Evolutionary conservation across 2,329 filamentous ascomycete species (phyloP).

Genomic region (Xylaria sp.): DNA sequence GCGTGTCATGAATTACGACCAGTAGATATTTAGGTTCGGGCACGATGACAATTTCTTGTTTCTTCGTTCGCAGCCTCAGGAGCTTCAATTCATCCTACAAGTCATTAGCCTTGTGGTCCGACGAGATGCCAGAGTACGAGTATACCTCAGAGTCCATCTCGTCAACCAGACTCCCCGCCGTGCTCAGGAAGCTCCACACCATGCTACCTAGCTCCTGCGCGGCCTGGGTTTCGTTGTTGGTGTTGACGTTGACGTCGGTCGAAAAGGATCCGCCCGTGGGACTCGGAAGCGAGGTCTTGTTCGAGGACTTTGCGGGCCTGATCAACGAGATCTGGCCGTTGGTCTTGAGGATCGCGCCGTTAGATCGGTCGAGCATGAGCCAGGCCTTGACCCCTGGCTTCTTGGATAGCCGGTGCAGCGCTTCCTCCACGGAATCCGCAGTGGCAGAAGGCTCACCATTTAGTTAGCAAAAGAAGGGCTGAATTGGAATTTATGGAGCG

Average conservation of each 20-base stretch:
- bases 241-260: conserved; percentile 44
- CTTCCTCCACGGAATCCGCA: conserved; percentile 65
- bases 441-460: conserved; percentile 42
- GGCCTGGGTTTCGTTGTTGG: conserved; percentile 56
- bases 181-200: conserved; percentile 75
- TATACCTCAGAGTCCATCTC: conserved; percentile 71
- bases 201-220: conserved; percentile 74
- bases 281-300: conserved; percentile 28
- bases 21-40: conserved; percentile 79
- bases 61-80: conserved; percentile 77
- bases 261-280: conserved; percentile 46
- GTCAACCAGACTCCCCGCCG: conserved; percentile 69
- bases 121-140: background rate
- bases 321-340: conserved; percentile 69
- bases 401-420: conserved; percentile 70
- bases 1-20: conserved; percentile 81
- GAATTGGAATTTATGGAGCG: background rate
- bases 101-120: background rate
- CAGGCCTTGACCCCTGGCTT: conserved; percentile 81
- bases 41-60: conserved; percentile 82
- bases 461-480: conserved; percentile 1
- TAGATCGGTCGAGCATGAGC: conserved; percentile 71
- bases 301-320: conserved; percentile 44
- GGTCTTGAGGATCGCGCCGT: conserved; percentile 74
- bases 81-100: conserved; percentile 74